Percentiles rank a stretch among this genome's conserved stretches.
Conservation (phyloP, 208 protist genomes). For the Blastocrithidia nonstop region DNA sequence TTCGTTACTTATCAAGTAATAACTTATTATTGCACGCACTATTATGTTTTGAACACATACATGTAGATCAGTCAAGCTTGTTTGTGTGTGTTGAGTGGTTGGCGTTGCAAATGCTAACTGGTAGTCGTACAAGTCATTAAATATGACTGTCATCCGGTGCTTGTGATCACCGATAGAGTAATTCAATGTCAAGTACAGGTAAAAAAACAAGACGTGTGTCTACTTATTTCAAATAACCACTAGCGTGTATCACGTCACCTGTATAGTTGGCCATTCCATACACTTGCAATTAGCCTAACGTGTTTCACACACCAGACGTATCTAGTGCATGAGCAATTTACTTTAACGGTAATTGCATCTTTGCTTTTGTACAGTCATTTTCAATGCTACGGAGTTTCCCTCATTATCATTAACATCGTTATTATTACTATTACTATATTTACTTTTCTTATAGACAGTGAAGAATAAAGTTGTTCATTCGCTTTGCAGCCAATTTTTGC, state of each 20-base stretch:
- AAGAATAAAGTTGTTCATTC: not conserved
- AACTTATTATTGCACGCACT: too few species aligned
- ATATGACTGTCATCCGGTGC: too few species aligned
- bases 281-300: constrained; percentile 30
- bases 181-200: constrained; percentile 46
- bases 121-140: too few species aligned
- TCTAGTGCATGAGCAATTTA: constrained; percentile 34
- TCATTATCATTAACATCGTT: not conserved
- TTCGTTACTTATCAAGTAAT: too few species aligned
- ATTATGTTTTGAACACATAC: too few species aligned
- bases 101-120: too few species aligned
- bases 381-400: constrained; percentile 4
- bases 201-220: too few species aligned
- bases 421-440: constrained; percentile 2
- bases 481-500: constrained; percentile 8
- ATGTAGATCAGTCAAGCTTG: too few species aligned
- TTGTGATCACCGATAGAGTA: constrained; percentile 42
- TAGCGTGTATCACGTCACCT: too few species aligned
- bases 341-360: too few species aligned
- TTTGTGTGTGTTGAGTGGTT: too few species aligned
- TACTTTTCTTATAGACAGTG: not conserved
- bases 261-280: constrained; percentile 29
- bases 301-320: constrained; percentile 12
- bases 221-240: too few species aligned
- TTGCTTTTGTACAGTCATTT: constrained; percentile 5